Evolutionary conservation across 257 asterid species (phyloP).

Genomic region (Hygrophila difformis): DNA sequence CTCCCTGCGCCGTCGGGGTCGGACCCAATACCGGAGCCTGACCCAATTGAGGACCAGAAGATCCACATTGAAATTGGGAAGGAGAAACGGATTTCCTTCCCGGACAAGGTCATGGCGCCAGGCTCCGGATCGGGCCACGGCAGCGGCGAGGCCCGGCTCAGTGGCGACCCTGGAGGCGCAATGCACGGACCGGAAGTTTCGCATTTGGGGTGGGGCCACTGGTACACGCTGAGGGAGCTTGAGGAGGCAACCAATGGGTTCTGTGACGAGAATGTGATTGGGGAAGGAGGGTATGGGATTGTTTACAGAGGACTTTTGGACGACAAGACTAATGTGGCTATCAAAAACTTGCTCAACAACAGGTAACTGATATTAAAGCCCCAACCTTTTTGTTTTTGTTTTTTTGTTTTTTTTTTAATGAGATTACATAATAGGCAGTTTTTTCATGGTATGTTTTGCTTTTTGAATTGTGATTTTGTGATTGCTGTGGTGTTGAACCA

Average conservation of each 20-base stretch:
- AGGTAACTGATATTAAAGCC: constrained; percentile 27
- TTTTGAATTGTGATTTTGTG: too few relatives aligned
- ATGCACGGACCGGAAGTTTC: constrained; percentile 71
- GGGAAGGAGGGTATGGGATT: constrained; percentile 95
- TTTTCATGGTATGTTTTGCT: neutral
- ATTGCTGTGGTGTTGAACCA: neutral
- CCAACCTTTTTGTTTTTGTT: neutral
- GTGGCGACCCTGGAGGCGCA: constrained; percentile 24
- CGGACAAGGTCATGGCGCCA: constrained; percentile 32
- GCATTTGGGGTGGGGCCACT: constrained; percentile 96
- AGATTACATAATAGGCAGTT: neutral
- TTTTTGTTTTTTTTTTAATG: neutral
- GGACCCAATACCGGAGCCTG: constrained; percentile 35
- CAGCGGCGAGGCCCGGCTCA: constrained; percentile 40
- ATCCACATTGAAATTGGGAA: constrained; percentile 55
- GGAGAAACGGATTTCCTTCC: constrained; percentile 42
- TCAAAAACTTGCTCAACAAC: constrained; percentile 85
- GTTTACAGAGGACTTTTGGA: constrained; percentile 63
- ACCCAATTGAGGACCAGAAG: constrained; percentile 31
- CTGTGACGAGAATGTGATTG: constrained; percentile 78
- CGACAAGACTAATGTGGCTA: constrained; percentile 58
- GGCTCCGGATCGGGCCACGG: constrained; percentile 47
- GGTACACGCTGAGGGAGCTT: constrained; percentile 89
- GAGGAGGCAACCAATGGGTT: constrained; percentile 58
- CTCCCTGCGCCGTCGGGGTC: constrained; percentile 16